Evolutionary conservation across 202 grass and related monocot species (phyloP).

Genomic region (Dendrocalamus latiflorus): DNA sequence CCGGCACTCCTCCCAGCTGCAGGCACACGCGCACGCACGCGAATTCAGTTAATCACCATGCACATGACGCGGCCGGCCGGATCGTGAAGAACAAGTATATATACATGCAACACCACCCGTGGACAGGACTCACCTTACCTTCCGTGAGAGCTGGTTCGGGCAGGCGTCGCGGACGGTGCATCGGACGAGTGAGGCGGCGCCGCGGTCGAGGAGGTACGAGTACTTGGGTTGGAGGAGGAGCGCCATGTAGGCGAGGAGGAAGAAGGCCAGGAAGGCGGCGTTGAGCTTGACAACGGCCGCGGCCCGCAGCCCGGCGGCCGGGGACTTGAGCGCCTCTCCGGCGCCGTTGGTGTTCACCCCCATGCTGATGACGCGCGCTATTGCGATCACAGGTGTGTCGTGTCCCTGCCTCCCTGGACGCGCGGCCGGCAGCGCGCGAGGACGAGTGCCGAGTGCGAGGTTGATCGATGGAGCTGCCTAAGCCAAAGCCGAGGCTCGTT

Average conservation of each 20-base stretch:
- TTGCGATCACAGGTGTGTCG: background rate
- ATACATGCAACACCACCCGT: background rate
- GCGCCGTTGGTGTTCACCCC: slow-evolving; percentile 22
- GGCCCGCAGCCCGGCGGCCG: slow-evolving; percentile 24
- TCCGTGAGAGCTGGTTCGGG: slow-evolving; percentile 42
- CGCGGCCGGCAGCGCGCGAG: background rate
- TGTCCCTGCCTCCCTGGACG: too few species aligned
- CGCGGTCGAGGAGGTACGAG: slow-evolving; percentile 38
- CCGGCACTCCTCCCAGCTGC: slow-evolving; percentile 39
- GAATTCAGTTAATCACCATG: too few species aligned
- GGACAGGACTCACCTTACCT: slow-evolving; percentile 78
- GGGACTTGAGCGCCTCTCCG: slow-evolving; percentile 52
- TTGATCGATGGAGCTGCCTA: background rate
- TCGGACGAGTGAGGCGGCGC: slow-evolving; percentile 57
- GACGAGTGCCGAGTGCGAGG: background rate
- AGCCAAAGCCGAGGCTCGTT: background rate
- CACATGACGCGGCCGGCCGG: background rate
- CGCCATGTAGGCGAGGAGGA: slow-evolving; percentile 66
- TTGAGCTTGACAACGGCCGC: slow-evolving; percentile 67
- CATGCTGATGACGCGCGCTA: slow-evolving; percentile 8
- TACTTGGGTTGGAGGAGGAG: slow-evolving; percentile 75
- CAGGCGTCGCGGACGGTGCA: slow-evolving; percentile 70
- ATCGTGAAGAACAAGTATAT: background rate
- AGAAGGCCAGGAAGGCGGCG: slow-evolving; percentile 71
- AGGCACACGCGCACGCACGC: background rate